Percentiles rank a stretch among this genome's conserved stretches.
These are phyloP conservation scores for Alternaria metachromatica DNA, from an alignment of 2,329 filamentous ascomycete species.

Conservation along the genomic window DNA sequence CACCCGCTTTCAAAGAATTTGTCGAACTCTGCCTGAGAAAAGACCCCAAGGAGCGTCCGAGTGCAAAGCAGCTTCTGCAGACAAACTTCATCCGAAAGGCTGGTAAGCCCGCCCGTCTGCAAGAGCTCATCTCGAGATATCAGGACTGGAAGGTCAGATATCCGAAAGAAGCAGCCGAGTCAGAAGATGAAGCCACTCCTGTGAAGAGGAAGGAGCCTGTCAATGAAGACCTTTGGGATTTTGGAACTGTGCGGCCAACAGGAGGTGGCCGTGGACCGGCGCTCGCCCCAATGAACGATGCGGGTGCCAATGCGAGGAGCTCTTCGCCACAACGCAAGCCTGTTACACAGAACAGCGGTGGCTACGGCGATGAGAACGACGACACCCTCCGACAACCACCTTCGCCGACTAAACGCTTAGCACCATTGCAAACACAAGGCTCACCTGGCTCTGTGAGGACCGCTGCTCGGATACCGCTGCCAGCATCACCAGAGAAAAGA, in stretches of 20 bases:
- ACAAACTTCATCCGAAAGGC: conserved; percentile 90
- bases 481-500: conserved; percentile 54
- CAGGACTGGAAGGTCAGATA: conserved; percentile 85
- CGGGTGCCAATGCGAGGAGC: conserved; percentile 75
- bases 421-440: conserved; percentile 36
- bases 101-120: conserved; percentile 95
- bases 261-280: conserved; percentile 59
- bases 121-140: conserved; percentile 91
- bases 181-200: conserved; percentile 46
- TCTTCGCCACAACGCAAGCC: conserved; percentile 43
- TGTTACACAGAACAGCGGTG: conserved; percentile 33
- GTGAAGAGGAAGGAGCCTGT: conserved; percentile 55
- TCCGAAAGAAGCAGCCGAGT: conserved; percentile 68
- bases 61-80: conserved; percentile 83
- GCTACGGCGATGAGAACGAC: conserved; percentile 47
- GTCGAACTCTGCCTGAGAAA: conserved; percentile 76
- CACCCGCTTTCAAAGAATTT: conserved; percentile 58
- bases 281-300: conserved; percentile 77
- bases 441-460: conserved; percentile 52
- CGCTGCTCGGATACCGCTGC: conserved; percentile 54
- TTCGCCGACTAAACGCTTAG: conserved; percentile 53
- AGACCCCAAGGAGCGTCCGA: conserved; percentile 87
- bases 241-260: conserved; percentile 88
- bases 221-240: conserved; percentile 95
- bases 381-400: conserved; percentile 47